phyloP scores from a whole-genome alignment of 2,329 filamentous ascomycete genomes.

The Epichloe sylvatica region DNA sequence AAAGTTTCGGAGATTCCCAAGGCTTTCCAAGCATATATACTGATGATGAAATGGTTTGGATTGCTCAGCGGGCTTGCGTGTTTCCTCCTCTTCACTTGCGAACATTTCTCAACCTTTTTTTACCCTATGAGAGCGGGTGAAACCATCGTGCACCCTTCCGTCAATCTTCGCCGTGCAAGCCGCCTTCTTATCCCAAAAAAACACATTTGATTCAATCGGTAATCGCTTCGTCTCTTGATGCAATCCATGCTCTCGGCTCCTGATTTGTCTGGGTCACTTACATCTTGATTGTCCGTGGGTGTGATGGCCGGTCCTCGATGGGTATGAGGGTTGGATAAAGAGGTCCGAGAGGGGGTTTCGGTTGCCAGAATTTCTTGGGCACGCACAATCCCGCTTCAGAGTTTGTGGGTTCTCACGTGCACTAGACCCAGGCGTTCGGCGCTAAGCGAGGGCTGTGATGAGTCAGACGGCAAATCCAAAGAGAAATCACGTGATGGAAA shows the following conservation, averaged over 20 bases:
- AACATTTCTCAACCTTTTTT: not conserved
- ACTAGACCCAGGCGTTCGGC: constrained; percentile 16
- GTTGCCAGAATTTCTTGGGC: constrained; percentile 26
- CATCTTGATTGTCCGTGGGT: constrained; percentile 30
- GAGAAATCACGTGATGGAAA: constrained; percentile 9
- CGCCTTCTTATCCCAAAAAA: constrained; percentile 1
- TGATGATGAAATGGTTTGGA: not conserved
- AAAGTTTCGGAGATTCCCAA: not conserved
- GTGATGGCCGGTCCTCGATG: constrained; percentile 29
- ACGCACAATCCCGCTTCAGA: constrained; percentile 20
- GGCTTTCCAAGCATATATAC: not conserved
- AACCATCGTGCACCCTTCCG: not conserved
- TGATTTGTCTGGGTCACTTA: constrained; percentile 18
- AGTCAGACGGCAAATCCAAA: constrained; percentile 11
- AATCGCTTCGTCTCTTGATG: not conserved
- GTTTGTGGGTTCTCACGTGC: constrained; percentile 30
- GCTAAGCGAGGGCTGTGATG: constrained; percentile 29
- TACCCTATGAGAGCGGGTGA: not conserved
- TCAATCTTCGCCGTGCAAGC: constrained; percentile 2
- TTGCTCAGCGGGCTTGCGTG: constrained; percentile 1
- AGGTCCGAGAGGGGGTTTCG: constrained; percentile 26
- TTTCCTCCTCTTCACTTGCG: not conserved
- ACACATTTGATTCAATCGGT: constrained; percentile 1
- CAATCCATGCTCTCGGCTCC: not conserved
- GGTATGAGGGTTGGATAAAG: constrained; percentile 20